phyloP scores from a whole-genome alignment of 805 yeast genomes.

The Pichia gijzeniarum region DNA sequence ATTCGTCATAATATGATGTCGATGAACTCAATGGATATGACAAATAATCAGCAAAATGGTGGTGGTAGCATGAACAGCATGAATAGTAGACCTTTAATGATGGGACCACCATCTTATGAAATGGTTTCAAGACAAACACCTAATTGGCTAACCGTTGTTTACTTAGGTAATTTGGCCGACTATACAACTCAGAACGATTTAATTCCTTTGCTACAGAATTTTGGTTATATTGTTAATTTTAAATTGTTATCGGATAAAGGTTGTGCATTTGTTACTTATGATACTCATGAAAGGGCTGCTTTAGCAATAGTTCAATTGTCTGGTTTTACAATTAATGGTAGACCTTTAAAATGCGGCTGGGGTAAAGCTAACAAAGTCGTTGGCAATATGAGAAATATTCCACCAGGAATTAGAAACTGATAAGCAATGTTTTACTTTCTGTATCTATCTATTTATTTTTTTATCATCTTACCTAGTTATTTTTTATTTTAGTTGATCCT shows the following conservation, averaged over 20 bases:
- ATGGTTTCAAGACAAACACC: constrained; percentile 73
- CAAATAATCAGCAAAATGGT: constrained; percentile 1
- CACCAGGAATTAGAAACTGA: constrained; percentile 6
- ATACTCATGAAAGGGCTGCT: constrained; percentile 84
- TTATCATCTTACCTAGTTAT: neutral
- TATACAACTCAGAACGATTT: constrained; percentile 67
- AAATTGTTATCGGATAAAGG: constrained; percentile 76
- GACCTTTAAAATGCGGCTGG: constrained; percentile 83
- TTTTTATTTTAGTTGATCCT: neutral
- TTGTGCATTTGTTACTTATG: constrained; percentile 84
- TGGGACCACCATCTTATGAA: constrained; percentile 43
- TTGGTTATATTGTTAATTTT: constrained; percentile 78
- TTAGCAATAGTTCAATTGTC: constrained; percentile 74
- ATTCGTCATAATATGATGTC: constrained; percentile 5
- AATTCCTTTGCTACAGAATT: constrained; percentile 65
- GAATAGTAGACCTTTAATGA: constrained; percentile 9
- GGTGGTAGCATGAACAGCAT: neutral
- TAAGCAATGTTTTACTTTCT: neutral
- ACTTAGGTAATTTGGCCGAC: constrained; percentile 79
- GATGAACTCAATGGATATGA: constrained; percentile 3
- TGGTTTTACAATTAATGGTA: constrained; percentile 67
- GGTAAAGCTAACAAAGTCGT: constrained; percentile 41
- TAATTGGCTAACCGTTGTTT: constrained; percentile 78
- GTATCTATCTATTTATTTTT: neutral
- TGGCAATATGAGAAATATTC: constrained; percentile 1